These are phyloP conservation scores for Tetracladium marchalianum DNA, from an alignment of 495 filamentous ascomycete species.

Conservation along the genomic window DNA sequence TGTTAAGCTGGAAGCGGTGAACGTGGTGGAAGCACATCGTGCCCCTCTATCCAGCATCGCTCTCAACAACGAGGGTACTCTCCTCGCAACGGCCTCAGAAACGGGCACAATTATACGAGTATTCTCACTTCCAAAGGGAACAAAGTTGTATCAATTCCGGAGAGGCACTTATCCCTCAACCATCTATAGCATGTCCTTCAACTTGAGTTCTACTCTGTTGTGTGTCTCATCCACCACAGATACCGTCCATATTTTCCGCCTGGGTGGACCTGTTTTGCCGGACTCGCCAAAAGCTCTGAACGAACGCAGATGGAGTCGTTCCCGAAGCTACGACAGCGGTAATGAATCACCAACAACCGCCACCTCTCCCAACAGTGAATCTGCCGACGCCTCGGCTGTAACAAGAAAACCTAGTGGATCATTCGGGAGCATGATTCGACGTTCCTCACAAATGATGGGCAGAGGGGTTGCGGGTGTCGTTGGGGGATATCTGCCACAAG, in stretches of 20 bases:
- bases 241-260: slow-evolving; percentile 93
- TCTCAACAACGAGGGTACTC: slow-evolving; percentile 84
- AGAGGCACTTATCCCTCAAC: slow-evolving; percentile 86
- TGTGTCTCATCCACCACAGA: slow-evolving; percentile 94
- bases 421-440: slow-evolving; percentile 81
- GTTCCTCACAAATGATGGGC: slow-evolving; percentile 94
- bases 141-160: slow-evolving; percentile 92
- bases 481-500: slow-evolving; percentile 81
- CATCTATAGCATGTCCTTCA: slow-evolving; percentile 99
- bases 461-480: slow-evolving; percentile 79
- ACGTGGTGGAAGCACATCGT: slow-evolving; percentile 87
- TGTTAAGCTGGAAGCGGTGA: slow-evolving; percentile 76
- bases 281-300: slow-evolving; percentile 25
- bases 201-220: slow-evolving; percentile 81
- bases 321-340: slow-evolving; percentile 35
- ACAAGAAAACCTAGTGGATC: slow-evolving; percentile 46
- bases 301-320: slow-evolving; percentile 34
- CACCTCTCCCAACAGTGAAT: slow-evolving; percentile 34
- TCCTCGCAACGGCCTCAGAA: slow-evolving; percentile 90
- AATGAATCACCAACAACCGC: slow-evolving; percentile 33
- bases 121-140: slow-evolving; percentile 78
- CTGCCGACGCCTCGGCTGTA: slow-evolving; percentile 23
- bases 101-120: slow-evolving; percentile 96
- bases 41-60: slow-evolving; percentile 86
- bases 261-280: slow-evolving; percentile 30